Conservation (phyloP, 768 basidiomycete species). For the Pulveroboletus sp. region DNA sequence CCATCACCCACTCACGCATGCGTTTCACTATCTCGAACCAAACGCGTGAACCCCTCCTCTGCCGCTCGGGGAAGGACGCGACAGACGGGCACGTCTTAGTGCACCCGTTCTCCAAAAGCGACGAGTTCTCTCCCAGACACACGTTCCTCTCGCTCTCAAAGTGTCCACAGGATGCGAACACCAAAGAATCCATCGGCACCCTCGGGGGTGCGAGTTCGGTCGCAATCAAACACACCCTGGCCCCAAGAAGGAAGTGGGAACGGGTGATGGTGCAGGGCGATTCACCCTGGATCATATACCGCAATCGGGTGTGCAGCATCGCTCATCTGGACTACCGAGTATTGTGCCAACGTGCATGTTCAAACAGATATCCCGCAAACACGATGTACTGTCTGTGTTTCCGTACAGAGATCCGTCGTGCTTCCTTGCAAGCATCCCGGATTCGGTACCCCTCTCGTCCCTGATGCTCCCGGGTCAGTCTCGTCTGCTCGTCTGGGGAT, state of each 20-base stretch:
- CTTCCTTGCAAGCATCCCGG: slow-evolving; percentile 61
- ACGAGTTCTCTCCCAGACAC: slow-evolving; percentile 17
- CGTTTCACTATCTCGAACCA: slow-evolving; percentile 35
- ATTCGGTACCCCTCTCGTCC: slow-evolving; percentile 62
- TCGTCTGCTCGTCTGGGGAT: slow-evolving; percentile 29
- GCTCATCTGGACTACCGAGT: not conserved
- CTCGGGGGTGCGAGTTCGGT: slow-evolving; percentile 9
- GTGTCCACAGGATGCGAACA: slow-evolving; percentile 10
- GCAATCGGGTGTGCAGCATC: slow-evolving; percentile 41
- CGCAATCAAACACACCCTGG: slow-evolving; percentile 19
- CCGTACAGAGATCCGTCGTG: slow-evolving; percentile 54
- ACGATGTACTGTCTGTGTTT: slow-evolving; percentile 50
- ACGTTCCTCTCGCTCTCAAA: slow-evolving; percentile 15
- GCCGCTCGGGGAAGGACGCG: slow-evolving; percentile 5
- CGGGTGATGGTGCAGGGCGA: slow-evolving; percentile 36
- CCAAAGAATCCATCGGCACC: slow-evolving; percentile 17
- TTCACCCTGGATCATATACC: slow-evolving; percentile 57
- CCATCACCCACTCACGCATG: slow-evolving; percentile 10
- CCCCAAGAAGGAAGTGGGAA: slow-evolving; percentile 41
- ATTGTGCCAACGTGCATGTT: slow-evolving; percentile 4
- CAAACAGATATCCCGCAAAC: slow-evolving; percentile 42
- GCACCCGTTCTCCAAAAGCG: slow-evolving; percentile 21
- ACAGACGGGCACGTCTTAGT: slow-evolving; percentile 9
- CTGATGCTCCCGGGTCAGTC: slow-evolving; percentile 71
- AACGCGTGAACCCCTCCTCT: slow-evolving; percentile 28